Base-by-base conservation (phyloP, 106 monocot species). In the Amphibolis antarctica region DNA sequence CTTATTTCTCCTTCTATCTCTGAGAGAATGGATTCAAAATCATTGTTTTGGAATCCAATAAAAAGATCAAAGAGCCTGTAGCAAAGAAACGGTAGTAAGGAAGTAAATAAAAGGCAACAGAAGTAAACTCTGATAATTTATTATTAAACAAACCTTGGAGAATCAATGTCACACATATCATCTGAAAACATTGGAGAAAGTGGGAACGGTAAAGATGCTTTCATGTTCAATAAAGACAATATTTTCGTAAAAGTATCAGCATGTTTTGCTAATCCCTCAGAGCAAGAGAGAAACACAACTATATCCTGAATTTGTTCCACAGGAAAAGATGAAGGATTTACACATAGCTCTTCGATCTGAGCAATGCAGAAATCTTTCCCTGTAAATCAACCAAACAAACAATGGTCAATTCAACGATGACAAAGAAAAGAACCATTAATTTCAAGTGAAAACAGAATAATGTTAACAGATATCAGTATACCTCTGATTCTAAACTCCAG, bases 1-100 rank as follows among this genome's bases (percentile, higher is more conserved):
- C 74, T 85, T 62, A 82, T 87, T 73, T 90, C 82, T 60, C 72
- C 80, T 69, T 82, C 85, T 56, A 87, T 90, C 69, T 91, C 90
- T 21, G 76, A 80, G 46, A 91, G 55, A 76, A 87, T 69, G 47
- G 78, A 63, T 57, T 90, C 90, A 78, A 98, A 90, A 78, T 90
- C 86, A 72, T 62, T 69, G 47, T 81, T 55, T n/a, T 63, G 65
- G 23, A 50, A 60, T 57, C 71, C 82, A 73, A 46, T 55, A 60
- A 78, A 75, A 43, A 76, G 53, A 48, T 85, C 74, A 55, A 86
- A 65, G 24, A 69, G 71, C 75, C 96, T 98, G 76, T 57, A 78
- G 36, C 29, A 43, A 48, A 12, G 59, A 27, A 44, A 18, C 24
- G 56, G 20, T 11, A 43, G 17, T 44, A 42, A 48, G 43, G 22